Conservation (phyloP, 2,329 filamentous ascomycete genomes). For the Harringtonia aguacate region DNA sequence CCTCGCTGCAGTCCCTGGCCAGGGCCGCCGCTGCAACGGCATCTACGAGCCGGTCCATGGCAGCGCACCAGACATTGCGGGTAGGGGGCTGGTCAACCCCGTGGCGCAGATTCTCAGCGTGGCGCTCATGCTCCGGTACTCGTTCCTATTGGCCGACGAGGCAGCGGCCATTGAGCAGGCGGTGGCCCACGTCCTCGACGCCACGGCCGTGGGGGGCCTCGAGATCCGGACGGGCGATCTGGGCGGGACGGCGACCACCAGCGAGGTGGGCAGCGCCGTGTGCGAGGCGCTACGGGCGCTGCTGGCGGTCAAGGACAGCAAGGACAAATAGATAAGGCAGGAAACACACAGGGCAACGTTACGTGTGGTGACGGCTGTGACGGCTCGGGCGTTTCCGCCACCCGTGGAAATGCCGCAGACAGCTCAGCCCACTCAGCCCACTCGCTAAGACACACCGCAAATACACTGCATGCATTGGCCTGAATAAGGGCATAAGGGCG, state of each 20-base stretch:
- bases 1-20: constrained; percentile 28
- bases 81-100: constrained; percentile 62
- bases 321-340: no score
- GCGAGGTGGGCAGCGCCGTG: constrained; percentile 7
- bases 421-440: no score
- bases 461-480: no score
- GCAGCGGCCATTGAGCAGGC: constrained; percentile 54
- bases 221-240: constrained; percentile 31
- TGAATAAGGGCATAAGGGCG: no score
- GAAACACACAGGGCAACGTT: no score
- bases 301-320: no score
- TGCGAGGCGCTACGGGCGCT: background rate
- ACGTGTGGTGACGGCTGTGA: no score
- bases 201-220: constrained; percentile 21
- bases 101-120: constrained; percentile 61
- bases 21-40: constrained; percentile 41
- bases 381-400: no score
- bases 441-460: no score
- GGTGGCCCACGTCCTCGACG: constrained; percentile 53
- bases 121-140: constrained; percentile 68
- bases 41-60: constrained; percentile 74
- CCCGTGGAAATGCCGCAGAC: no score
- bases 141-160: constrained; percentile 49
- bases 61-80: constrained; percentile 62
- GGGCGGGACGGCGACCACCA: constrained; percentile 8